A percentile compares a stretch with the other conserved stretches of the same genome.
phyloP scores from a whole-genome alignment of 2,329 filamentous ascomycete species.

The Fusarium coicis region DNA sequence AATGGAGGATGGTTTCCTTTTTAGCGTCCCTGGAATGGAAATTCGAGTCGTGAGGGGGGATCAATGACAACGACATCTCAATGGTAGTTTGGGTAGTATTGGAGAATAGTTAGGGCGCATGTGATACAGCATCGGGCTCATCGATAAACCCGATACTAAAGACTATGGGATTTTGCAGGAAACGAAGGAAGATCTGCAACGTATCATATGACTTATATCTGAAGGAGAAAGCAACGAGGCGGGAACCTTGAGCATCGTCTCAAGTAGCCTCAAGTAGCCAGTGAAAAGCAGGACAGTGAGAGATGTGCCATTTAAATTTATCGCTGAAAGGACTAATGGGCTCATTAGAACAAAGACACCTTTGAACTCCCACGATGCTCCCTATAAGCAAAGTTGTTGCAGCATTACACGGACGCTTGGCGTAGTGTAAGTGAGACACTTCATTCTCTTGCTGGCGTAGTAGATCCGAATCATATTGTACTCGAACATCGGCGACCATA shows the following conservation, averaged over 20 bases:
- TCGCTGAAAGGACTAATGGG: not conserved
- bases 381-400: not conserved
- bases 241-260: not conserved
- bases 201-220: not conserved
- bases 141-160: not conserved
- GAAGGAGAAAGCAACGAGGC: not conserved
- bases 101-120: not conserved
- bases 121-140: not conserved
- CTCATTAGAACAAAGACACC: not conserved
- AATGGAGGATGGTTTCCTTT: slow-evolving; percentile 3
- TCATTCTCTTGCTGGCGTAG: not conserved
- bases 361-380: not conserved
- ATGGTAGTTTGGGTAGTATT: not conserved
- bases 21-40: slow-evolving; percentile 15
- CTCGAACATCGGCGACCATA: too few relatives aligned
- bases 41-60: slow-evolving; percentile 6
- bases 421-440: not conserved
- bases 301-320: not conserved
- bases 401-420: not conserved
- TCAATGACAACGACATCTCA: slow-evolving; percentile 31
- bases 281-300: not conserved
- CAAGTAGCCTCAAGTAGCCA: not conserved
- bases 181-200: not conserved
- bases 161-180: not conserved
- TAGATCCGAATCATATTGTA: not conserved